Evolutionary conservation across 805 yeast genomes (phyloP), one percentile per base, ranked within the genome.

Genomic region (Hermanozyma aechmeae): DNA sequence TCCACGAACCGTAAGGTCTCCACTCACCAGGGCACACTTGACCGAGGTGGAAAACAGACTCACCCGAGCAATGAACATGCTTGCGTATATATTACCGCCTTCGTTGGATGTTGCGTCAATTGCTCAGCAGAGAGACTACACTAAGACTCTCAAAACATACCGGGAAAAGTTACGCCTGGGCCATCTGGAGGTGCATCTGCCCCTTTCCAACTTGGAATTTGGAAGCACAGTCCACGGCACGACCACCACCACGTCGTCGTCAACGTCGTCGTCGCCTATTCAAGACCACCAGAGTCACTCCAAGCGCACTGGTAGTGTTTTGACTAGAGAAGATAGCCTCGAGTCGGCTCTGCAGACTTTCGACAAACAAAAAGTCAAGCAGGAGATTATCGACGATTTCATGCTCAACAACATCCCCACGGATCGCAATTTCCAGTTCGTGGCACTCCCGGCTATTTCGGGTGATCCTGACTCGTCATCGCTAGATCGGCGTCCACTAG

Each of bases 21-120:
- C 95, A 0, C 56, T 84, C 32, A 84, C 95, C 0, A 60, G 95
- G 40, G 84, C 80, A 4, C 79, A 82, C 55, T 57, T 84, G 39
- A 83, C 94, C 11, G 70, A 70, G 30, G 85, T 84, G 16, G 95
- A 84, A 51, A 67, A 61, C 32, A 46, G 49, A 32, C 56, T 57
- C 17, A 42, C 40, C 26, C 43, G 45, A 13, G 46, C 58, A 32
- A 54, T 58, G 25, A 44, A 44, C 24, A 31, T 61, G 33, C 30
- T 63, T 23, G 43, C 48, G 18, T 60, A 38, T 32, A 45, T 62
- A 28, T 40, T 62, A 28, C 61, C 65, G 4, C 28, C 21, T 13
- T 25, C 37, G 29, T 34, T 35, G 21, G 42, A 50, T 31, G 10
- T 20, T n/a, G 5, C 6, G 9, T n/a, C n/a, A n/a, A n/a, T n/a